Percentiles rank a stretch among this genome's conserved stretches.
These are phyloP conservation scores for Rehmannia glutinosa DNA, from an alignment of 257 asterid species.

Conservation along the genomic window DNA sequence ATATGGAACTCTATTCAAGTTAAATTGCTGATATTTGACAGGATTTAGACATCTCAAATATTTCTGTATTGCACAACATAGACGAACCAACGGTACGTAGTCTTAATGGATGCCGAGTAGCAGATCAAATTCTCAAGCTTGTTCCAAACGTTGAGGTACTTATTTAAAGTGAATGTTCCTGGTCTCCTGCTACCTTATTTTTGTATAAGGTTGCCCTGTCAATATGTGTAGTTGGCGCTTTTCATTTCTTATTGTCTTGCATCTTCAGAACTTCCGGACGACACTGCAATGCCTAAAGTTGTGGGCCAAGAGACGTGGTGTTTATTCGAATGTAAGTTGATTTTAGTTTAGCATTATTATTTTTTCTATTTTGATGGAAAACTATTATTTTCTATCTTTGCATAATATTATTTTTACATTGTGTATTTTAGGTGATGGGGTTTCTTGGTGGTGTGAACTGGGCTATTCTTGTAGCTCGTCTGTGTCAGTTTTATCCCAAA, in stretches of 20 bases:
- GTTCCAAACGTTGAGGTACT: constrained; percentile 83
- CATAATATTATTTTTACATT: not conserved
- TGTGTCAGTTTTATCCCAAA: constrained; percentile 91
- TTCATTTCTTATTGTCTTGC: not conserved
- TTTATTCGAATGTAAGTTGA: constrained; percentile 83
- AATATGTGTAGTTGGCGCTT: not conserved
- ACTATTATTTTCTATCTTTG: not conserved
- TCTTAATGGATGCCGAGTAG: constrained; percentile 95
- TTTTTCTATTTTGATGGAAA: not conserved
- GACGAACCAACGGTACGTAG: constrained; percentile 92
- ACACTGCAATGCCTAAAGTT: constrained; percentile 79
- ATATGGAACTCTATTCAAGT: not conserved
- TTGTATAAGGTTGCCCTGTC: not conserved
- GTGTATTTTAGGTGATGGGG: constrained; percentile 72
- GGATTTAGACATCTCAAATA: constrained; percentile 87
- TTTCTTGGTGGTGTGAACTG: constrained; percentile 98
- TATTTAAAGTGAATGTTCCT: not conserved
- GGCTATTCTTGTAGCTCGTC: constrained; percentile 96
- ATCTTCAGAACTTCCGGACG: constrained; percentile 61
- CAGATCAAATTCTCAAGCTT: constrained; percentile 89
- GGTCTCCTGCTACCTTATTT: not conserved
- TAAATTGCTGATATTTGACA: constrained; percentile 22
- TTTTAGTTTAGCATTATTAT: not conserved
- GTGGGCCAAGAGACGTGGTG: constrained; percentile 96
- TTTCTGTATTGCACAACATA: constrained; percentile 64